A percentile compares a stretch with the other conserved stretches of the same genome.
Conservation (phyloP, 208 protist genomes). For the Perkinsela sp. region DNA sequence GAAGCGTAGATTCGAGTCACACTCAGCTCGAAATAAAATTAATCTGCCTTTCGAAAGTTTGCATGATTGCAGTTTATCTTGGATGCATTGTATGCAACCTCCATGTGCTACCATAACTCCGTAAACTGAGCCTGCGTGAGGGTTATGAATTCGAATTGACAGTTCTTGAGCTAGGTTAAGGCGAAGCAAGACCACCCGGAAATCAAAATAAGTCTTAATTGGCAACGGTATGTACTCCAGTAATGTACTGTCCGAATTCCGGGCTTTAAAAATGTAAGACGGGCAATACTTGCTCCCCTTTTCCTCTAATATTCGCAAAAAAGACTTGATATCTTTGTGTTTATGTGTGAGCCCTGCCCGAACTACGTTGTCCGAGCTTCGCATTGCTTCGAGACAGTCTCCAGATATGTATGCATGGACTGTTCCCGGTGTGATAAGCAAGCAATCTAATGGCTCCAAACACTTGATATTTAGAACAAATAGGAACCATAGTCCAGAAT, state of each 20-base stretch:
- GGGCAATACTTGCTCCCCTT: background rate
- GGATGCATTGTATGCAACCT: too few relatives aligned
- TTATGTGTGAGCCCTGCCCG: slow-evolving; percentile 85
- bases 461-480: slow-evolving; percentile 85
- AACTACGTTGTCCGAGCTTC: slow-evolving; percentile 85
- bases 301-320: slow-evolving; percentile 64
- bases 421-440: slow-evolving; percentile 84
- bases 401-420: slow-evolving; percentile 88
- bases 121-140: too few relatives aligned
- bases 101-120: too few relatives aligned
- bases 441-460: slow-evolving; percentile 64
- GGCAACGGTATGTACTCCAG: background rate
- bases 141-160: too few relatives aligned
- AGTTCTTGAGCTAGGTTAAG: background rate
- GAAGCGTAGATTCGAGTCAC: too few relatives aligned
- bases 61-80: too few relatives aligned
- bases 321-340: slow-evolving; percentile 74
- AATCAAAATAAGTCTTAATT: background rate
- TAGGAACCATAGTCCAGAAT: slow-evolving; percentile 86
- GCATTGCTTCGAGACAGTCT: slow-evolving; percentile 88
- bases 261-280: background rate
- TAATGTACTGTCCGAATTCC: background rate
- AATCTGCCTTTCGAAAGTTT: too few relatives aligned
- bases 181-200: background rate
- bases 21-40: too few relatives aligned